Base-by-base conservation (phyloP, 1,284 basidiomycete species). In the Trametes polyzona region DNA sequence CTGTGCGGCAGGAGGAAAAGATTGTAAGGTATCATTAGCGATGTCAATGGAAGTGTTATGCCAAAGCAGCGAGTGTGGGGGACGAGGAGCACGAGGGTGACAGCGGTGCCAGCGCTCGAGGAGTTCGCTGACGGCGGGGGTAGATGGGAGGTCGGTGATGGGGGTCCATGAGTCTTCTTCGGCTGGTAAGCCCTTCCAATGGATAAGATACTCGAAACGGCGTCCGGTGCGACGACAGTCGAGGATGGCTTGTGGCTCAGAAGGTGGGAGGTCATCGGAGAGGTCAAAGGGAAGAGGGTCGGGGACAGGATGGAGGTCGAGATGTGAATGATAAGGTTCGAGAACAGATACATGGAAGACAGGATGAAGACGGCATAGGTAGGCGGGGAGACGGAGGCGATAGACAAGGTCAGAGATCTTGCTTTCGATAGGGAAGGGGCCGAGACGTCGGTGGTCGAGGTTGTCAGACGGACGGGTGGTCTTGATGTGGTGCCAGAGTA, bases 271-370 rank as follows among this genome's bases (percentile, higher is more conserved):
- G 11, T 68, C 60, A 5, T 65, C 52, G 21, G 35, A 51, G 33
- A 64, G 50, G 23, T 57, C n/a, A 42, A 70, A 64, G 23, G 61
- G 63, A 43, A 60, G 35, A 29, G 64, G 66, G 6, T 50, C 23
- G 19, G 67, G 44, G 47, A 66, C 62, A 11, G 65, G n/a, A 41
- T 62, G 62, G 49, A 65, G 62, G 57, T 68, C 52, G 47, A 65
- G 61, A 48, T 70, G 51, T 30, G 58, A 46, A 39, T 67, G n/a
- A 64, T 70, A 63, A 33, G 75, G 75, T 63, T 76, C 67, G 3
- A 80, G 71, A 14, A 74, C 69, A 1, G 71, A 74, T 27, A 73
- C 67, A 58, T 79, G 71, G 66, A 80, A 80, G 12, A 80, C 74
- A 7, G 73, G 71, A 52, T 74, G 69, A 8, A 74, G 63, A n/a